phyloP scores from a whole-genome alignment of 345 rosid genomes.

The Eucalyptus decipiens region DNA sequence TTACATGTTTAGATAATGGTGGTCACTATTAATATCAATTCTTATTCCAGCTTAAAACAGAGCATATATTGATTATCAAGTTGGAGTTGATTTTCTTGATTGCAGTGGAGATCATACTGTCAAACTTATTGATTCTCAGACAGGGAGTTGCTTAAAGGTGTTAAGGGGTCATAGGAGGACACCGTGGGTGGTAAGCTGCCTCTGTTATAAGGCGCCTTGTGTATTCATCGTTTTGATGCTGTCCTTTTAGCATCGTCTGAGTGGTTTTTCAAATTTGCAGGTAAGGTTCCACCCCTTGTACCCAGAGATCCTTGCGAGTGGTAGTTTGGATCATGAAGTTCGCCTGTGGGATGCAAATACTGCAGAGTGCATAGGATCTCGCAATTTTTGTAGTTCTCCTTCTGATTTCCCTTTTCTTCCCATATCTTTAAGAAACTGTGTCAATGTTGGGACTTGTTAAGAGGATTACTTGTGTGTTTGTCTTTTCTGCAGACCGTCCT shows the following conservation, averaged over 20 bases:
- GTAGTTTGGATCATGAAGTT: constrained; percentile 74
- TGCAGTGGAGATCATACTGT: constrained; percentile 88
- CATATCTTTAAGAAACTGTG: background rate
- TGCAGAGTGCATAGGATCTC: constrained; percentile 57
- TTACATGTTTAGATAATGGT: background rate
- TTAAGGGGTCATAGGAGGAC: constrained; percentile 92
- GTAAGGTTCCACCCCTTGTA: constrained; percentile 64
- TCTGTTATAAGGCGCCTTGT: background rate
- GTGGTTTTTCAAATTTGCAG: constrained; percentile 10
- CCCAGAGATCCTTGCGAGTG: constrained; percentile 62
- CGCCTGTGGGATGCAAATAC: constrained; percentile 66
- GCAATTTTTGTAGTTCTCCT: constrained; percentile 45
- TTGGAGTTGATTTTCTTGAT: background rate
- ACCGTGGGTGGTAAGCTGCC: constrained; percentile 91
- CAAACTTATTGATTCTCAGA: constrained; percentile 78
- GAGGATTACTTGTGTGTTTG: background rate
- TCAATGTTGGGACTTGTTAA: background rate
- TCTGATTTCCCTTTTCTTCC: background rate
- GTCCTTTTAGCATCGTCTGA: background rate
- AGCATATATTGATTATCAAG: background rate
- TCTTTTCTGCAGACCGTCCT: constrained; percentile 37
- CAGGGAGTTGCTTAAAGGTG: constrained; percentile 86
- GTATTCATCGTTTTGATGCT: background rate
- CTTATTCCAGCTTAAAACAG: background rate
- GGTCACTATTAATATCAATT: background rate